Conservation (phyloP, 2,329 filamentous ascomycete species). For the Fusarium sp. region DNA sequence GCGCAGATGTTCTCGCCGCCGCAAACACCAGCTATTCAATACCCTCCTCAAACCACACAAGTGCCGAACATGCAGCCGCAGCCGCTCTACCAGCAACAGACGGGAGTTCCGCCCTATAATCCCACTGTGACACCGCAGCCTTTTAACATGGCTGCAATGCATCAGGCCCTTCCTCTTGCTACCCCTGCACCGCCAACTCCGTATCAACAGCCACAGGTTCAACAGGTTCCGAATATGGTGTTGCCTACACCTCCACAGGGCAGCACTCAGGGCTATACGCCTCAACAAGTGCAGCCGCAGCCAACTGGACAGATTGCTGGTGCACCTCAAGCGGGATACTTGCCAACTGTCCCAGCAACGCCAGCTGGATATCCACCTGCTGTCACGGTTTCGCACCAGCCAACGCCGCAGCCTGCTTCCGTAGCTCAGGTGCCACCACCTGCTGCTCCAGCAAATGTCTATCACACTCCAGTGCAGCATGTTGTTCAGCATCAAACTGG, state of each 20-base stretch:
- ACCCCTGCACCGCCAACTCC: background rate
- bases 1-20: background rate
- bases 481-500: background rate
- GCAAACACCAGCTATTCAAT: background rate
- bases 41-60: background rate
- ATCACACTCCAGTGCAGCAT: background rate
- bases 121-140: background rate
- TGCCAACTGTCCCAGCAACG: background rate
- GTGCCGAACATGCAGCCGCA: background rate
- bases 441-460: accelerated
- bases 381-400: background rate
- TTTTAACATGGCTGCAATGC: constrained; percentile 24
- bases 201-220: background rate
- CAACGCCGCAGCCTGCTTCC: background rate
- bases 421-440: background rate
- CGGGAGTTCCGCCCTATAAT: background rate
- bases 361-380: background rate
- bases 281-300: background rate
- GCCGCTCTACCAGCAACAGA: background rate
- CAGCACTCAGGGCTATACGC: background rate
- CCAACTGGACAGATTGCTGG: background rate
- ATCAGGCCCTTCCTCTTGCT: constrained; percentile 16
- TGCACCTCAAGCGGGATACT: constrained; percentile 1
- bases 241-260: background rate
- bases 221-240: background rate